Conservation (phyloP, 257 asterid genomes). For the Solanum ahanhuiri region DNA sequence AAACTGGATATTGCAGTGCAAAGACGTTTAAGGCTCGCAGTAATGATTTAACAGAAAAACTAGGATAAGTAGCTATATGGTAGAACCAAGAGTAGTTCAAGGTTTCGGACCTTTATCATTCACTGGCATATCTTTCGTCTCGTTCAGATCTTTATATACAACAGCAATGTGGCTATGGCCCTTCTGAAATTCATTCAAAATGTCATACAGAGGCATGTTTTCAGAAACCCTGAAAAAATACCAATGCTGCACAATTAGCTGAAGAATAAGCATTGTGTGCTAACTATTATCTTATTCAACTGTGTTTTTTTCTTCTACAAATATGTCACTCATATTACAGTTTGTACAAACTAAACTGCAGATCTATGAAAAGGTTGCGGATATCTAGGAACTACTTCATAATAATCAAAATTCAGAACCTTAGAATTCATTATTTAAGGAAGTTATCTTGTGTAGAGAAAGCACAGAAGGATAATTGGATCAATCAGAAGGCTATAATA, state of each 20-base stretch:
- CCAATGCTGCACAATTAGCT: neutral
- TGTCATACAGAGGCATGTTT: conserved; percentile 94
- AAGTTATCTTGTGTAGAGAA: neutral
- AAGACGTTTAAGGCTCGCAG: neutral
- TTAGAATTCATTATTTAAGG: neutral
- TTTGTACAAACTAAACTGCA: neutral
- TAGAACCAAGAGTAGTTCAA: neutral
- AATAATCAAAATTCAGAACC: neutral
- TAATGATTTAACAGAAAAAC: neutral
- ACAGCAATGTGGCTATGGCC: conserved; percentile 99
- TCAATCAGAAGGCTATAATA: neutral
- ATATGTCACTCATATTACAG: neutral
- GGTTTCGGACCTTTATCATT: conserved; percentile 34
- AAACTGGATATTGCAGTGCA: neutral
- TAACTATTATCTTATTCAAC: neutral
- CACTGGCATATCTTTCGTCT: conserved; percentile 41
- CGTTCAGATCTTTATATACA: conserved; percentile 63
- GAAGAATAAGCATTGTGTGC: neutral
- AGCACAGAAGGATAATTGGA: neutral
- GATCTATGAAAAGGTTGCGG: neutral
- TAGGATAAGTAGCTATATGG: neutral
- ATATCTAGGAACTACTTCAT: neutral
- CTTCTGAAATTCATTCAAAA: conserved; percentile 91
- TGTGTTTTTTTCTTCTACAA: neutral
- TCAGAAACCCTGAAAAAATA: conserved; percentile 65